Conservation (phyloP, 768 basidiomycete genomes). For the Boletus reticulatus region DNA sequence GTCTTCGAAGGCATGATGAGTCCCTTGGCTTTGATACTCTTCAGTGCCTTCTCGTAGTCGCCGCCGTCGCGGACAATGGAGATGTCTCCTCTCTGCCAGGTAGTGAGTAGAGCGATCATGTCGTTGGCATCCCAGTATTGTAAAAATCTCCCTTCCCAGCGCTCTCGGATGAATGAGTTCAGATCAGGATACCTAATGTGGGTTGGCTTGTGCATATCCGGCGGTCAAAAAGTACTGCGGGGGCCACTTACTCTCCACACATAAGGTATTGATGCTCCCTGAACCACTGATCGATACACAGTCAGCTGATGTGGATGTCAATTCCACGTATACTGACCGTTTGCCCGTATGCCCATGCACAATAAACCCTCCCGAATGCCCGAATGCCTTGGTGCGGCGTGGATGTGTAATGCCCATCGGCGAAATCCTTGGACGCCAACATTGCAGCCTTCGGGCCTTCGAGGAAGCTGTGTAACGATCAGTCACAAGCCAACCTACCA, state of each 20-base stretch:
- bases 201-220: neutral
- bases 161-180: slow-evolving; percentile 46
- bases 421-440: slow-evolving; percentile 52
- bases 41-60: slow-evolving; percentile 41
- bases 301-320: neutral
- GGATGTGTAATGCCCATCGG: slow-evolving; percentile 49
- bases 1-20: slow-evolving; percentile 61
- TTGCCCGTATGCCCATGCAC: slow-evolving; percentile 61
- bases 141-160: slow-evolving; percentile 49
- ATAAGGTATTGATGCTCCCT: slow-evolving; percentile 45
- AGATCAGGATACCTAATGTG: slow-evolving; percentile 44
- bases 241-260: slow-evolving; percentile 36
- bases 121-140: slow-evolving; percentile 55
- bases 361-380: slow-evolving; percentile 57
- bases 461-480: slow-evolving; percentile 44
- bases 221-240: neutral
- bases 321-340: slow-evolving; percentile 35
- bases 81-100: slow-evolving; percentile 54
- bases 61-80: slow-evolving; percentile 45
- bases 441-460: slow-evolving; percentile 60
- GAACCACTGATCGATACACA: slow-evolving; percentile 45
- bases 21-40: slow-evolving; percentile 47
- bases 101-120: slow-evolving; percentile 46
- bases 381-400: slow-evolving; percentile 49
- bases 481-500: neutral